phyloP scores from a whole-genome alignment of 306 rosid species.

The Neltuma alba region DNA sequence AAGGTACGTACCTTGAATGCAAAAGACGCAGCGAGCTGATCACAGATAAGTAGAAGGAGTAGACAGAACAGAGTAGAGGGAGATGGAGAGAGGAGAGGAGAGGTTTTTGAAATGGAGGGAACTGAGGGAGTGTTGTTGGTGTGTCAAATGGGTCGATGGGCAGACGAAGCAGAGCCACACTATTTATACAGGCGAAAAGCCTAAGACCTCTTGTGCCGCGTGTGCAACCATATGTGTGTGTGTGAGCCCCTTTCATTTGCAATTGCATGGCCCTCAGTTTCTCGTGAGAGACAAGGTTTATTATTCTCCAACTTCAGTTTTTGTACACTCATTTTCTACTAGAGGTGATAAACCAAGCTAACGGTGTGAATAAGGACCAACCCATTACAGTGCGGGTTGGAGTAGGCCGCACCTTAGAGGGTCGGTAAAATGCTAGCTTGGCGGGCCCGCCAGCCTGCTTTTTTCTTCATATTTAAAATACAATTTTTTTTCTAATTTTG shows the following conservation, averaged over 20 bases:
- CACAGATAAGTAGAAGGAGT: neutral
- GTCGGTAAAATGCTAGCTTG: too few relatives aligned
- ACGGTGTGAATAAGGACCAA: too few relatives aligned
- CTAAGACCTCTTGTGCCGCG: neutral
- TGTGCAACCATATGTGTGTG: too few relatives aligned
- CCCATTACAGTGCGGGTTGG: too few relatives aligned
- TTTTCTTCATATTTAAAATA: too few relatives aligned
- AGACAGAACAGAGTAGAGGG: neutral
- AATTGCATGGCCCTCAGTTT: too few relatives aligned
- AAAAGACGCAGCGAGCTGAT: conserved; percentile 36
- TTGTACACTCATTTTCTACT: neutral
- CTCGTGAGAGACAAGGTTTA: neutral
- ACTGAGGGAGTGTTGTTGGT: neutral
- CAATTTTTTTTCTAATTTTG: too few relatives aligned
- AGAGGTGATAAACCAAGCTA: too few relatives aligned
- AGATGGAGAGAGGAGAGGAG: neutral
- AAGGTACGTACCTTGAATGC: conserved; percentile 35
- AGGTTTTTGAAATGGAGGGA: neutral
- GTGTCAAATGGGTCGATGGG: neutral
- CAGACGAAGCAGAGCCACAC: neutral
- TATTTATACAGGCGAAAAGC: conserved; percentile 1
- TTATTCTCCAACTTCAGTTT: neutral
- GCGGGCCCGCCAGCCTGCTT: too few relatives aligned
- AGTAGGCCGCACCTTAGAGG: too few relatives aligned
- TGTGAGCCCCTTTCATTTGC: too few relatives aligned